Conservation (phyloP, 352 stramenopile species). For the Phytopythium sindhum region DNA sequence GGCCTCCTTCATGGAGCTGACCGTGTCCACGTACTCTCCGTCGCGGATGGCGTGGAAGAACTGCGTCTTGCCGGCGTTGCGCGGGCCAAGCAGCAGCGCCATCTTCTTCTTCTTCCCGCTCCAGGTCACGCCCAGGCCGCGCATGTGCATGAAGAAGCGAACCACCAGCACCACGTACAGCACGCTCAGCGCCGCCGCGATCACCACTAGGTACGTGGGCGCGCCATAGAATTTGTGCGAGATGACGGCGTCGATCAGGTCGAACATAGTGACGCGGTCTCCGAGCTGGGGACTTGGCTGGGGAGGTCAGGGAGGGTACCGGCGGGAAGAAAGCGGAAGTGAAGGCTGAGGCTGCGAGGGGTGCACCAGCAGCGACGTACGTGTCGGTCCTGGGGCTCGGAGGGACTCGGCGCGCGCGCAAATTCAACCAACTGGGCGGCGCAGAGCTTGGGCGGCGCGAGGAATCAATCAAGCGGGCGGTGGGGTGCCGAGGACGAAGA, state of each 20-base stretch:
- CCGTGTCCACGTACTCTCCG: conserved; percentile 61
- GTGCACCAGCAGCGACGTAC: too few species aligned
- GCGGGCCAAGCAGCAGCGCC: conserved; percentile 60
- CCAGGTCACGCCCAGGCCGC: conserved; percentile 51
- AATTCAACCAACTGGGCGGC: not conserved
- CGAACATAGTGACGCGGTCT: not conserved
- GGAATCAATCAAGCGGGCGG: not conserved
- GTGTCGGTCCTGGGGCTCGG: not conserved
- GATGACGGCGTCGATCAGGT: conserved; percentile 8
- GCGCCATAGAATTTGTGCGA: conserved; percentile 53
- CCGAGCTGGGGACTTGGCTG: too few species aligned
- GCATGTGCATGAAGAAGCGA: conserved; percentile 69
- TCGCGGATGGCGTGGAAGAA: conserved; percentile 80
- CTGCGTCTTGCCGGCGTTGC: conserved; percentile 74
- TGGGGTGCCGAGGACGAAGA: not conserved
- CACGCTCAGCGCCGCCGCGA: conserved; percentile 33
- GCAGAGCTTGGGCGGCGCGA: not conserved
- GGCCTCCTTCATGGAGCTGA: conserved; percentile 84
- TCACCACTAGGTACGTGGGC: conserved; percentile 54
- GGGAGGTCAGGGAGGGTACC: not conserved
- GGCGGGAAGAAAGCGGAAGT: not conserved
- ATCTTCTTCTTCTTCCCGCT: conserved; percentile 75
- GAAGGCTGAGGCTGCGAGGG: not conserved
- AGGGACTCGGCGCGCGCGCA: not conserved
- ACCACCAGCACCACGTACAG: conserved; percentile 58